Evolutionary conservation across 2,329 filamentous ascomycete genomes (phyloP).

Genomic region (Cryoendolithus antarcticus): DNA sequence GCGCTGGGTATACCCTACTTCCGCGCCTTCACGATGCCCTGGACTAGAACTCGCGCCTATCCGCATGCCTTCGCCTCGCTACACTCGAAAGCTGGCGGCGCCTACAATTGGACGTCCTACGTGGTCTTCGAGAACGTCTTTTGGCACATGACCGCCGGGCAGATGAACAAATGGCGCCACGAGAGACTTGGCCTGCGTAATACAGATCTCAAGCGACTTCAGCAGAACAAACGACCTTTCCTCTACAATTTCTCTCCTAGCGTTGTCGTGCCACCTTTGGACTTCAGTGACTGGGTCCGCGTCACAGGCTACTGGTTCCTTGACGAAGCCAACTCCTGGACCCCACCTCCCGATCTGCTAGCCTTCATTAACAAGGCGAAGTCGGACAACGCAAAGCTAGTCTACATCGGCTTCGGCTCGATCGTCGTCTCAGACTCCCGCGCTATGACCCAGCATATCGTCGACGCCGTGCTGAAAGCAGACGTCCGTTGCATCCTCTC

Average conservation of each 20-base stretch:
- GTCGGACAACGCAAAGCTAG: conserved; percentile 73
- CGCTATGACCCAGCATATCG: conserved; percentile 81
- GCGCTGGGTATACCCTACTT: conserved; percentile 89
- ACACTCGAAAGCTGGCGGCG: conserved; percentile 85
- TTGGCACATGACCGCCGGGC: conserved; percentile 83
- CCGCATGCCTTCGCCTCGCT: conserved; percentile 93
- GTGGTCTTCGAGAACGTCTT: conserved; percentile 95
- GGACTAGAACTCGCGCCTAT: conserved; percentile 90
- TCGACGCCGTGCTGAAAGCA: conserved; percentile 79
- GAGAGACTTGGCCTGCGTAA: conserved; percentile 64
- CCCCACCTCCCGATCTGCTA: conserved; percentile 61
- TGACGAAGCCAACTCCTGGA: conserved; percentile 60
- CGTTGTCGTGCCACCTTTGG: conserved; percentile 85
- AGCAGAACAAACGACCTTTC: conserved; percentile 95
- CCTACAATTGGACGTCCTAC: conserved; percentile 91
- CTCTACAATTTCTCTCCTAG: conserved; percentile 92
- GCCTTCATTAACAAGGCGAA: conserved; percentile 77
- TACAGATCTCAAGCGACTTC: conserved; percentile 80
- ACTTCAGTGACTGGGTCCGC: conserved; percentile 95
- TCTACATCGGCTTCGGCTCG: conserved; percentile 94
- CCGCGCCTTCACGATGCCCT: conserved; percentile 96
- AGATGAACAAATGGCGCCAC: conserved; percentile 88
- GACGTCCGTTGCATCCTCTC: conserved; percentile 90
- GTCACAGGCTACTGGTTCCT: conserved; percentile 98
- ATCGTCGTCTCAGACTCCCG: conserved; percentile 86